Conservation (phyloP, 148 eudicot genomes). For the Fallopia convolvulus region DNA sequence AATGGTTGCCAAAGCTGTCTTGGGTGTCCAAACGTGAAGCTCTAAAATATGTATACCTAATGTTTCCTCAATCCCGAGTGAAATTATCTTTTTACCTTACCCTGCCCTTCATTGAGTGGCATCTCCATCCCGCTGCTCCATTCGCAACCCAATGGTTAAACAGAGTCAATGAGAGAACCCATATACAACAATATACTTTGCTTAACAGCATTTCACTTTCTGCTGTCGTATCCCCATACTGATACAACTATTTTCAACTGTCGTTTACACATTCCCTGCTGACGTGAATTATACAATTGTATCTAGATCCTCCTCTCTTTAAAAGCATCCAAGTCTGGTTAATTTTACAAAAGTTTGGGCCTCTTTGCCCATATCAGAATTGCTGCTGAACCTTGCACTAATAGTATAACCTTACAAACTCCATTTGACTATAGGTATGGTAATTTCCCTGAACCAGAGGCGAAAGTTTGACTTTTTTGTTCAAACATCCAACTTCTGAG, state of each 20-base stretch:
- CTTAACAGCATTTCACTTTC: background rate
- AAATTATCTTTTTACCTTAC: background rate
- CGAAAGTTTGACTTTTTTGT: background rate
- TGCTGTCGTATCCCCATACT: background rate
- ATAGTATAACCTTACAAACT: background rate
- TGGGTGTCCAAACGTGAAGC: background rate
- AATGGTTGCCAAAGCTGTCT: background rate
- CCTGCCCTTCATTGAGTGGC: background rate
- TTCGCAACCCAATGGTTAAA: background rate
- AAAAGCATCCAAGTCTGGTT: background rate
- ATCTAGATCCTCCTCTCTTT: background rate
- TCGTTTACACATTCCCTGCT: background rate
- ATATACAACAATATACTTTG: background rate
- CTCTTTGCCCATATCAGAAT: background rate
- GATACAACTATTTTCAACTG: background rate
- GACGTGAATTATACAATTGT: background rate
- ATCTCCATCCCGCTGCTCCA: background rate
- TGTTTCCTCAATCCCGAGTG: background rate
- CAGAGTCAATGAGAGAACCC: background rate
- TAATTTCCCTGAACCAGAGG: background rate
- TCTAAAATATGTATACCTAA: background rate
- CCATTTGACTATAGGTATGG: background rate
- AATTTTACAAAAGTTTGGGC: background rate
- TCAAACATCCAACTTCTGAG: background rate
- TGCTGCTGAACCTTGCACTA: background rate